Evolutionary conservation across 2,329 filamentous ascomycete species (phyloP).

Genomic region (Cladophialophora chaetospira): DNA sequence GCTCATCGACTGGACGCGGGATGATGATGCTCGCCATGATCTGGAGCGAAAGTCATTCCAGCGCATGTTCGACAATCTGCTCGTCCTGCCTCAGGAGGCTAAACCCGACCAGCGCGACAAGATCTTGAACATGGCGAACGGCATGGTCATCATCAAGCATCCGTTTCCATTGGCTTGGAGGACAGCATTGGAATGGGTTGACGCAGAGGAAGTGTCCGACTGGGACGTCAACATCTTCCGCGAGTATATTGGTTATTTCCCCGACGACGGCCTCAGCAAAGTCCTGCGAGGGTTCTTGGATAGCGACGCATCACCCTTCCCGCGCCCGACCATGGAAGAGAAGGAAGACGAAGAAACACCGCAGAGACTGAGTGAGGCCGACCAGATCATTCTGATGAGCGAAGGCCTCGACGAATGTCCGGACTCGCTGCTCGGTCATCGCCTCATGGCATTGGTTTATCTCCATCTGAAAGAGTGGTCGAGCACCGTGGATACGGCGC

Average conservation of each 20-base stretch:
- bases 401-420: slow-evolving; percentile 66
- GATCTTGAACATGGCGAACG: slow-evolving; percentile 75
- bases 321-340: slow-evolving; percentile 43
- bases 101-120: slow-evolving; percentile 72
- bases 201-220: slow-evolving; percentile 70
- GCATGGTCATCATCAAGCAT: slow-evolving; percentile 96
- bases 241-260: slow-evolving; percentile 81
- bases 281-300: slow-evolving; percentile 80
- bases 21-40: slow-evolving; percentile 78
- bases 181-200: slow-evolving; percentile 85
- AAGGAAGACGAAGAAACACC: slow-evolving; percentile 52
- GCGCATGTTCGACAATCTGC: slow-evolving; percentile 75
- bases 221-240: slow-evolving; percentile 77
- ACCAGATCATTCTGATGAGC: slow-evolving; percentile 77
- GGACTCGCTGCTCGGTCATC: slow-evolving; percentile 77
- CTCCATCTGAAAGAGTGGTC: slow-evolving; percentile 83
- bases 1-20: slow-evolving; percentile 84
- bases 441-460: slow-evolving; percentile 81
- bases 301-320: slow-evolving; percentile 83
- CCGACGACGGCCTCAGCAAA: slow-evolving; percentile 77
- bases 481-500: slow-evolving; percentile 73
- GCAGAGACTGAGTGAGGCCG: slow-evolving; percentile 68
- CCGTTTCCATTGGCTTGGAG: slow-evolving; percentile 89
- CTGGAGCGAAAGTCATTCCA: slow-evolving; percentile 90
- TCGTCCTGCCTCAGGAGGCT: slow-evolving; percentile 65